Evolutionary conservation across 108 stramenopile genomes (phyloP).

Genomic region (Skeletonema potamos): DNA sequence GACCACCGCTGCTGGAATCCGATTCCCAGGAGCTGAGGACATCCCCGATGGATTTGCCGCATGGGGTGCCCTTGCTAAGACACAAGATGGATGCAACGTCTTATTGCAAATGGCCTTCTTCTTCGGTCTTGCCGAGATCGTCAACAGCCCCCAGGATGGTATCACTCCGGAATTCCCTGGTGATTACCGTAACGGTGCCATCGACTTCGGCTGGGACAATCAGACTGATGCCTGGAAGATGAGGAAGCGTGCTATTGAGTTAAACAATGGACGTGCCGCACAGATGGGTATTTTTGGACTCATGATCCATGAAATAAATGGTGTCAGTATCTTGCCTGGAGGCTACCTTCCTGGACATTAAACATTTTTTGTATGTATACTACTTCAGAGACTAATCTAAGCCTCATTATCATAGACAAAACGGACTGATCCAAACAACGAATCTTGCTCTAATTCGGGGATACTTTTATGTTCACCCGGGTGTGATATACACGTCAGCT

Average conservation of each 20-base stretch:
- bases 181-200: constrained; percentile 73
- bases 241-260: constrained; percentile 84
- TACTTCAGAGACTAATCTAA: background rate
- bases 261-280: constrained; percentile 22
- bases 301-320: constrained; percentile 1
- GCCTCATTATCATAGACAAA: constrained; percentile 5
- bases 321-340: constrained; percentile 2
- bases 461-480: background rate
- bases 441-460: too few species aligned
- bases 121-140: constrained; percentile 17
- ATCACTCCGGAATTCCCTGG: constrained; percentile 67
- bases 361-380: background rate
- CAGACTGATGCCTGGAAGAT: constrained; percentile 60
- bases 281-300: background rate
- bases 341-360: constrained; percentile 1
- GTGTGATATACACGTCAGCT: background rate
- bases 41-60: constrained; percentile 46
- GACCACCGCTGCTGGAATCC: constrained; percentile 59
- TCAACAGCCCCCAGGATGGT: constrained; percentile 52
- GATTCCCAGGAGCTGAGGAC: constrained; percentile 44
- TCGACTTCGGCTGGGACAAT: constrained; percentile 77
- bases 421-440: background rate
- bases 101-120: constrained; percentile 26
- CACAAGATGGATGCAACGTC: constrained; percentile 40
- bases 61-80: constrained; percentile 21